These are phyloP conservation scores for Colletotrichum salicis DNA, from an alignment of 2,329 filamentous ascomycete genomes.

Conservation along the genomic window DNA sequence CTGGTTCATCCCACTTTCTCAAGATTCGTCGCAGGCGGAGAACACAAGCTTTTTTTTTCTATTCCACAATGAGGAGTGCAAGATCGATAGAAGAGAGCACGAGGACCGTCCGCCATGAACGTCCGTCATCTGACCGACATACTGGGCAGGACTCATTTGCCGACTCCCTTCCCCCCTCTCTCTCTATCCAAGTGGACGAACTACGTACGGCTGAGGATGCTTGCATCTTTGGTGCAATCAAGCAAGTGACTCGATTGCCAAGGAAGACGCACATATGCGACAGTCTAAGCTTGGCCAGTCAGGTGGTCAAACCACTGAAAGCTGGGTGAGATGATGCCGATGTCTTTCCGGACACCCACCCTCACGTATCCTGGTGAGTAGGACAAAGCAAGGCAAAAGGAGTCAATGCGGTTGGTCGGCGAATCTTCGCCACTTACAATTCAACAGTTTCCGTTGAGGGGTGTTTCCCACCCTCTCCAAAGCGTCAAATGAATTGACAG, in stretches of 20 bases:
- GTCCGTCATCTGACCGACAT: slow-evolving; percentile 12
- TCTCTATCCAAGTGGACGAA: not conserved
- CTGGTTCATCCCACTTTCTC: not conserved
- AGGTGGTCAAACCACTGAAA: not conserved
- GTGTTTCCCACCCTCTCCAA: not conserved
- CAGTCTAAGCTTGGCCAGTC: not conserved
- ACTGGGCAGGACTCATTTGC: not conserved
- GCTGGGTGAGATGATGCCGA: not conserved
- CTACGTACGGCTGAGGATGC: not conserved
- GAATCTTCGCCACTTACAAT: not conserved
- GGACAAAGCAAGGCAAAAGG: slow-evolving; percentile 3
- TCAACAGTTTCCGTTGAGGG: not conserved
- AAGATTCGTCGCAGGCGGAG: slow-evolving; percentile 1
- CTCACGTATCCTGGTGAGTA: not conserved
- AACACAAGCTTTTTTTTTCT: slow-evolving; percentile 14
- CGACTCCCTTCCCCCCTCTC: not conserved
- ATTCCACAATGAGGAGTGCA: slow-evolving; percentile 9
- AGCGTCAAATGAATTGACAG: not conserved
- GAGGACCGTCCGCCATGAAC: slow-evolving; percentile 8
- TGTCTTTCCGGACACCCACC: not conserved
- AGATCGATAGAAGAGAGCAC: not conserved
- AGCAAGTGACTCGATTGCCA: not conserved
- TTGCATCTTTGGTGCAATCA: not conserved
- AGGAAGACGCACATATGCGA: slow-evolving; percentile 15
- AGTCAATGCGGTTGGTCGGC: slow-evolving; percentile 3